Base-by-base conservation (phyloP, 2,329 filamentous ascomycete genomes). In the Xylaria sp. region DNA sequence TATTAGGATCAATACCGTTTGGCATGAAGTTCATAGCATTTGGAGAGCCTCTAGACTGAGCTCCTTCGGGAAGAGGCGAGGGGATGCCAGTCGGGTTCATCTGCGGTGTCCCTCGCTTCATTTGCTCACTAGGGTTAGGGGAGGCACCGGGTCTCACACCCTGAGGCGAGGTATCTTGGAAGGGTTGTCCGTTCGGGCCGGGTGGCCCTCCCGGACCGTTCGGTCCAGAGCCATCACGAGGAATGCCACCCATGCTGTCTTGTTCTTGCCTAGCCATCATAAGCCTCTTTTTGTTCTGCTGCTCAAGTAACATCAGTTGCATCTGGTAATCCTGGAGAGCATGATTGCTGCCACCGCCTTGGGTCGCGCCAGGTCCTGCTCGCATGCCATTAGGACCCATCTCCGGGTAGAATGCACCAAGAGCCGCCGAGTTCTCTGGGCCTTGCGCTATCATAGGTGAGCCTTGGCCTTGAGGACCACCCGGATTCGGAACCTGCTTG, bases 281-380 rank as follows among this genome's bases (percentile, higher is more conserved):
- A 58, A 95, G 84, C 21, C 92, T 86, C 81, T 94, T 94, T 85
- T 94, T 95, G 75, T 95, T 95, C 81, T 95, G 92, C 80, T 94
- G 92, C 81, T 95, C 92, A 18, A 95, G 86, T 59, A 94, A 82
- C 92, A 94, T 95, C 78, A 95, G 82, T 79, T 95, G 92, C 92
- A 94, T 94, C 82, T 95, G 92, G 76, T 95, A 95, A 79, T 96
- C 92, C 80, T 94, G 92, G 54, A 95, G 84, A 25, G 92, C 92
- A 78, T 94, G 92, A 78, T 93, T 95, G 80, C 91, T 92, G 60
- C 83, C 86, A 74, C 81, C 85, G 18, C 81, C 81, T 72, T 85
- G 84, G 40, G 65, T 71, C 54, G 80, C 81, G 47, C 82, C 84
- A 32, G 84, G 82, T 48, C 82, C 85, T 40, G 82, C 80, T 64